Evolutionary conservation across 768 basidiomycete species (phyloP).

Genomic region (Tulasnella sp.): DNA sequence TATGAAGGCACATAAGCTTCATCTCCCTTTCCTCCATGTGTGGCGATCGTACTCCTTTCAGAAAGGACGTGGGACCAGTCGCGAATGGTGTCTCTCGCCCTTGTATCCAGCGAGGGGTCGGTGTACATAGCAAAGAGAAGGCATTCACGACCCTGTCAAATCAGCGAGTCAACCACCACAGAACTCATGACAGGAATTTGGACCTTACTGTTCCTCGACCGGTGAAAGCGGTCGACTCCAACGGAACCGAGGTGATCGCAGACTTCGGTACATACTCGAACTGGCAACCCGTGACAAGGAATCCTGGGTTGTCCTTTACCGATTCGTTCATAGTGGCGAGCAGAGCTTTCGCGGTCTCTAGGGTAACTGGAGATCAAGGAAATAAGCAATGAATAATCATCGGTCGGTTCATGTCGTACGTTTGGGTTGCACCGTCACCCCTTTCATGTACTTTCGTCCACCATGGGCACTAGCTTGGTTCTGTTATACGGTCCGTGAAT

Average conservation of each 20-base stretch:
- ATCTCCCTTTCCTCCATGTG: not conserved
- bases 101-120: not conserved
- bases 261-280: not conserved
- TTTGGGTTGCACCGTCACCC: not conserved
- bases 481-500: not conserved
- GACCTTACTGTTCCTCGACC: not conserved
- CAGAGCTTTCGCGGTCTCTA: not conserved
- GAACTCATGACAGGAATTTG: not conserved
- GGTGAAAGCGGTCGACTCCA: not conserved
- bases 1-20: not conserved
- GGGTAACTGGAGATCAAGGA: not conserved
- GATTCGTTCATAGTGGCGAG: not conserved
- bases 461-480: constrained; percentile 5
- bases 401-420: not conserved
- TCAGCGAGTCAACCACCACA: not conserved
- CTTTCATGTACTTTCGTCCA: constrained; percentile 16
- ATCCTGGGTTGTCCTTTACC: not conserved
- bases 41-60: not conserved
- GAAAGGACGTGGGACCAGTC: not conserved
- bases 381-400: not conserved
- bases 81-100: not conserved
- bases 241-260: constrained; percentile 1
- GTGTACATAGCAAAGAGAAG: not conserved
- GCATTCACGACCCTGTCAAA: not conserved
- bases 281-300: not conserved